Conservation (phyloP, 768 basidiomycete species). For the Leccinum subgranulosum region DNA sequence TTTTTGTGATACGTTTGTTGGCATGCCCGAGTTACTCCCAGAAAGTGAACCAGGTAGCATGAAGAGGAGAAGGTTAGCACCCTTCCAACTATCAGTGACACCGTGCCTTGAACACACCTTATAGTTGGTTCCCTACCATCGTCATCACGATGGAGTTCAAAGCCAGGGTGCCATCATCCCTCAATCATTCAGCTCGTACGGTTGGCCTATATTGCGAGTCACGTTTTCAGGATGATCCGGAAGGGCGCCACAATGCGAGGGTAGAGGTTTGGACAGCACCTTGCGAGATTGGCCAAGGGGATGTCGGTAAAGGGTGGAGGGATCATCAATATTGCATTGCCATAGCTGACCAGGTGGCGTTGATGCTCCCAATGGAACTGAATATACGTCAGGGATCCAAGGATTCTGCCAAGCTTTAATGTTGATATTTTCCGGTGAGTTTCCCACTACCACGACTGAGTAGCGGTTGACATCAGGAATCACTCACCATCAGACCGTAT, state of each 20-base stretch:
- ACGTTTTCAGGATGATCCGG: conserved; percentile 50
- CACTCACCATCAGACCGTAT: background rate
- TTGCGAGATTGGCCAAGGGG: conserved; percentile 46
- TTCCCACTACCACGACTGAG: background rate
- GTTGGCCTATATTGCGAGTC: conserved; percentile 55
- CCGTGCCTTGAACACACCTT: background rate
- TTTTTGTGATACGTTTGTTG: conserved; percentile 52
- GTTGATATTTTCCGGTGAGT: background rate
- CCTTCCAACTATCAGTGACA: background rate
- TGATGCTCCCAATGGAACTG: conserved; percentile 37
- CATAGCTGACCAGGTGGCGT: conserved; percentile 58
- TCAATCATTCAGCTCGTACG: conserved; percentile 44
- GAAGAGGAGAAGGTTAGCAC: conserved; percentile 12
- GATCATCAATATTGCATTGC: conserved; percentile 62
- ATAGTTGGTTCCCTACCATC: conserved; percentile 65
- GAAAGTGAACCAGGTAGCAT: conserved; percentile 38
- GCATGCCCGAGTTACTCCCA: conserved; percentile 47
- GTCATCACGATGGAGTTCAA: conserved; percentile 62
- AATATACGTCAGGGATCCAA: conserved; percentile 22
- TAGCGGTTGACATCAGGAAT: background rate
- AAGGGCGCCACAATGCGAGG: conserved; percentile 55
- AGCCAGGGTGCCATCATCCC: conserved; percentile 48
- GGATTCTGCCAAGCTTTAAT: conserved; percentile 24
- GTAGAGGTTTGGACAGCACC: conserved; percentile 70
- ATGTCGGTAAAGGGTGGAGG: conserved; percentile 47